These are phyloP conservation scores for Citrus cavaleriei DNA, from an alignment of 345 rosid genomes.

Conservation along the genomic window DNA sequence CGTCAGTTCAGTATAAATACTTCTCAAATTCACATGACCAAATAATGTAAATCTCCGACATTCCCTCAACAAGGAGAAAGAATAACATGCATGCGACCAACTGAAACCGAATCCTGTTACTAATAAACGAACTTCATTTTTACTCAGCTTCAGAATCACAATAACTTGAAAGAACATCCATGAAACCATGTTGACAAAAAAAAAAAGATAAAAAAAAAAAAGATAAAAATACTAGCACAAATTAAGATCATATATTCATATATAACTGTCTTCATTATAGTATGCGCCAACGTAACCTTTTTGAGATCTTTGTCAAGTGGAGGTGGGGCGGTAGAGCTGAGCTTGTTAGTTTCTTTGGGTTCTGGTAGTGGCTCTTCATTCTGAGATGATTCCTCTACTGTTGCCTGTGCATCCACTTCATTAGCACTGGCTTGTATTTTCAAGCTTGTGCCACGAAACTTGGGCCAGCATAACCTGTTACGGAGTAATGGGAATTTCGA, in stretches of 20 bases:
- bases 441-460: conserved; percentile 23
- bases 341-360: conserved; percentile 14
- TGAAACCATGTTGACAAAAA: not conserved
- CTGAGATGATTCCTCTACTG: conserved; percentile 26
- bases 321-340: conserved; percentile 11
- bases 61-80: not conserved
- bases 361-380: conserved; percentile 19
- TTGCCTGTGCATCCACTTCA: conserved; percentile 34
- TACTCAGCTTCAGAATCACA: not conserved
- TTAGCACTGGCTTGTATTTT: conserved; percentile 39
- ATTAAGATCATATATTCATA: no score
- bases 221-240: no score
- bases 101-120: not conserved
- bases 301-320: conserved; percentile 68
- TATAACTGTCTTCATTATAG: no score
- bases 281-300: conserved; percentile 41
- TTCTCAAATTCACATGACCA: not conserved
- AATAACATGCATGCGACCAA: not conserved
- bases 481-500: conserved; percentile 16
- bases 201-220: no score
- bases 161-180: not conserved
- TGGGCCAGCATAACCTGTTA: conserved; percentile 5
- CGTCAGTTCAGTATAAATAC: not conserved
- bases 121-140: not conserved
- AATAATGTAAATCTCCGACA: not conserved